These are phyloP conservation scores for Lecanicillium sp. DNA, from an alignment of 2,329 filamentous ascomycete species.

Conservation along the genomic window DNA sequence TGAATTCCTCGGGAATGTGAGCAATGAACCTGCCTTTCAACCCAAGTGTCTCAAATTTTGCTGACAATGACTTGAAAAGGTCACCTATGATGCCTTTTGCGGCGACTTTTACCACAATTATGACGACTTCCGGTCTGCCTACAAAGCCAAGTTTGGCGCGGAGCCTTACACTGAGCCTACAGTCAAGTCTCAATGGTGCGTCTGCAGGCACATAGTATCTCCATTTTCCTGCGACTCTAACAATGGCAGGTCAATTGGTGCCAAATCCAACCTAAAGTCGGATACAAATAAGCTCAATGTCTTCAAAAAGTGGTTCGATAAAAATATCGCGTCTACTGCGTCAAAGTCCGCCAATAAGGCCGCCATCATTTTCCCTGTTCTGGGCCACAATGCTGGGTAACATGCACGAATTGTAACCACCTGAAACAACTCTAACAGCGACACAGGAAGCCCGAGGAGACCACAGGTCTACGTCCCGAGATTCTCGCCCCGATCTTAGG, in stretches of 20 bases:
- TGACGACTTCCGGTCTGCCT: constrained; percentile 23
- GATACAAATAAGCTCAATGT: constrained; percentile 19
- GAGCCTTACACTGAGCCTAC: constrained; percentile 26
- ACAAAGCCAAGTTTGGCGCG: constrained; percentile 19
- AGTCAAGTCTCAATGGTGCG: constrained; percentile 25
- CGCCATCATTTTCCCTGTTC: constrained; percentile 25
- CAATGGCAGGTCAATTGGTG: constrained; percentile 21
- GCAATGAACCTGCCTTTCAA: neutral
- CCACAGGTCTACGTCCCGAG: constrained; percentile 21
- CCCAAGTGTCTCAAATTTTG: constrained; percentile 2
- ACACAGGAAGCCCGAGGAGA: neutral
- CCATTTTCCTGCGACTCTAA: neutral
- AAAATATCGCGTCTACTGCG: constrained; percentile 20
- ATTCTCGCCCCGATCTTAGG: constrained; percentile 26
- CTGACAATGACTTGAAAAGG: constrained; percentile 18
- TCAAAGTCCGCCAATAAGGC: constrained; percentile 18
- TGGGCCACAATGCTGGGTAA: neutral
- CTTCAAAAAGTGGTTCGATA: constrained; percentile 28
- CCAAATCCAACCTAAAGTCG: neutral
- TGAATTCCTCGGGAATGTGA: constrained; percentile 26
- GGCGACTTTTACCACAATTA: constrained; percentile 29
- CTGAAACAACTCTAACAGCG: neutral
- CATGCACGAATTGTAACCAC: neutral
- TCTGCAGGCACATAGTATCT: neutral
- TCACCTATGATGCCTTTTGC: constrained; percentile 25